Evolutionary conservation across 257 asterid species (phyloP), one percentile per base, ranked within the genome.

Genomic region (Penstemon eatonii): DNA sequence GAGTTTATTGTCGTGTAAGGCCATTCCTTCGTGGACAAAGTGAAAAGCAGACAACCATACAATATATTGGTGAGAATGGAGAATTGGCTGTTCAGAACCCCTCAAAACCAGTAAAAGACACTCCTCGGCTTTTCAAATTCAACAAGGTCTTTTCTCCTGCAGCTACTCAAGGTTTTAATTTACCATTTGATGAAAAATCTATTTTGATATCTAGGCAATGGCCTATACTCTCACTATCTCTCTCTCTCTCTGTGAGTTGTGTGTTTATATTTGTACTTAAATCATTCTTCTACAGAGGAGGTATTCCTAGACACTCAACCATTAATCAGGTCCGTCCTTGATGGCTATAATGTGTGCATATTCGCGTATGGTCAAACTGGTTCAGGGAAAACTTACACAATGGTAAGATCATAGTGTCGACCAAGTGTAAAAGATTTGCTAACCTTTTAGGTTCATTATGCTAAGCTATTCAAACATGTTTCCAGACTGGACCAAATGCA

Each of bases 351-450:
- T 68, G 97, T 90, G 49, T 92, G 98, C 87, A 92, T 92, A 68
- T 90, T 92, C 80, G 98, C 98, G 56, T 92, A 92, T 73, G 98
- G 98, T 40, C 98, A 92, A 82, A 92, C 97, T 64, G 98, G 98
- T 59, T 92, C 98, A 0, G 98, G 98, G 58, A 92, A 92, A 81
- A 92, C 98, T 68, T 92, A 90, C 70, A 92, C 98, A 19, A 92
- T 92, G 98, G 98, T 92, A 78, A 65, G 81, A 44, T 51, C 42
- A 13, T 69, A 52, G 49, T 56, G 60, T 9, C 56, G 37, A 37
- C 46, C 33, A 49, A 53, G 55, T 66, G 10, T 25, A 69, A 41
- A 42, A n/a, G 33, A 49, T 49, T 57, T 63, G 33, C 65, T 43
- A 56, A 33, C 69, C 57, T 8, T 58, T 63, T 33, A 38, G 71